These are phyloP conservation scores for Phytophthora idaei DNA, from an alignment of 352 stramenopile species.

Conservation along the genomic window DNA sequence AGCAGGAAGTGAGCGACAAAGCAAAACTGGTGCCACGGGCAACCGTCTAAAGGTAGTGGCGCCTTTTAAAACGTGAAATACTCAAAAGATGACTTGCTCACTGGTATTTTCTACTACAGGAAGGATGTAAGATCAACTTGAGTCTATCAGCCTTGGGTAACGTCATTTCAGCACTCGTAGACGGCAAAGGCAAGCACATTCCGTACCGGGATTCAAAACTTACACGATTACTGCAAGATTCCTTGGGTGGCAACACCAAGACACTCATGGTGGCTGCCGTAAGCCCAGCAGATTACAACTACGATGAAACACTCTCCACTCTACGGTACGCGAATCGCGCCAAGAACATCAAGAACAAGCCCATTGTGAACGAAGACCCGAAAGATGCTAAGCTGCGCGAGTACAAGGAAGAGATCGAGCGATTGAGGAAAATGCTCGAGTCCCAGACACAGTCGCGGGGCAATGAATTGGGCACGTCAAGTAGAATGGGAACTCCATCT, in stretches of 20 bases:
- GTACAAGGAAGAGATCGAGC: conserved; percentile 91
- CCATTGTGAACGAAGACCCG: conserved; percentile 95
- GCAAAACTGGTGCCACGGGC: conserved; percentile 83
- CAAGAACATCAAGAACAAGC: conserved; percentile 98
- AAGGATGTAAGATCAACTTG: conserved; percentile 90
- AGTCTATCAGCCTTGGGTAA: conserved; percentile 81
- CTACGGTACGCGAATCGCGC: conserved; percentile 96
- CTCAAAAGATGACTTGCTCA: not conserved
- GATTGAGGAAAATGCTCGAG: conserved; percentile 85
- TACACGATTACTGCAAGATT: conserved; percentile 92
- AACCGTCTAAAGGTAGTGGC: conserved; percentile 66
- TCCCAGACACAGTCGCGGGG: conserved; percentile 54
- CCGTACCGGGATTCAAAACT: conserved; percentile 94
- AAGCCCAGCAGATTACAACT: conserved; percentile 95
- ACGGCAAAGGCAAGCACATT: conserved; percentile 87
- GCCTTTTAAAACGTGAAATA: not conserved
- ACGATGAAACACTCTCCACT: conserved; percentile 95
- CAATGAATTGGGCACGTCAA: conserved; percentile 33
- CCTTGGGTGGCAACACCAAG: conserved; percentile 94
- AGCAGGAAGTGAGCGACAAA: conserved; percentile 82
- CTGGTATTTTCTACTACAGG: conserved; percentile 32
- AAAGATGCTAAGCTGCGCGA: conserved; percentile 91
- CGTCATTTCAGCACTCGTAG: conserved; percentile 86
- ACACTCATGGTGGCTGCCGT: conserved; percentile 97
- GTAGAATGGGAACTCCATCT: conserved; percentile 33